A percentile compares a stretch with the other conserved stretches of the same genome.
These are phyloP conservation scores for Ceriops decandra DNA, from an alignment of 345 rosid genomes.

Conservation along the genomic window DNA sequence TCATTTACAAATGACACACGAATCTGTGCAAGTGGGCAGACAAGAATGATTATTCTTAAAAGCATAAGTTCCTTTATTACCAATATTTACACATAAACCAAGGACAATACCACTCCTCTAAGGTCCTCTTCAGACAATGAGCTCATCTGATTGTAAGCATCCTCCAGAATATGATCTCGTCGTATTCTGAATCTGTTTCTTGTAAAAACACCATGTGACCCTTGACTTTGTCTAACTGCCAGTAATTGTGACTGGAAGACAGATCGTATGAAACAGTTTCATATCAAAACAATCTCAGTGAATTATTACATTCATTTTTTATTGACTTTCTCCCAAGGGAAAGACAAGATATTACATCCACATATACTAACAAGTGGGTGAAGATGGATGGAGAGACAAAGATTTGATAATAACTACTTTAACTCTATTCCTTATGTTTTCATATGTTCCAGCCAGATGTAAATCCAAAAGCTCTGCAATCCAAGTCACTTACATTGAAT, in stretches of 20 bases:
- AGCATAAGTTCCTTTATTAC: constrained; percentile 8
- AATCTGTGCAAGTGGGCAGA: constrained; percentile 58
- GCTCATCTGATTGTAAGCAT: constrained; percentile 97
- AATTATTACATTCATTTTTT: neutral
- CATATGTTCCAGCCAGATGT: neutral
- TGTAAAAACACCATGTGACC: constrained; percentile 65
- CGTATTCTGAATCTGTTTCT: constrained; percentile 90
- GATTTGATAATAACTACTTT: constrained; percentile 3
- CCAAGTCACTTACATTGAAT: constrained; percentile 64
- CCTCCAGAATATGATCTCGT: constrained; percentile 92
- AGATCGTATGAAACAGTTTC: constrained; percentile 1
- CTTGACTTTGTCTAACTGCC: constrained; percentile 64
- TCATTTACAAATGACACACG: constrained; percentile 95
- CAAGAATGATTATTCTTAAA: constrained; percentile 13
- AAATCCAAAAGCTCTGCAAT: neutral
- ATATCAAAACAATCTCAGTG: neutral
- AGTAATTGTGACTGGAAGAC: constrained; percentile 66
- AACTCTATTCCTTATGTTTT: constrained; percentile 4
- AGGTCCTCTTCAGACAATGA: constrained; percentile 93
- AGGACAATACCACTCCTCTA: constrained; percentile 64
- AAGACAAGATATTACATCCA: neutral
- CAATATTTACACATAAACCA: constrained; percentile 14
- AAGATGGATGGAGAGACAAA: constrained; percentile 15
- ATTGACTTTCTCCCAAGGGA: neutral
- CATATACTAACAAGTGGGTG: neutral